These are phyloP conservation scores for Pseudonectria buxi DNA, from an alignment of 2,329 filamentous ascomycete species.

Conservation along the genomic window DNA sequence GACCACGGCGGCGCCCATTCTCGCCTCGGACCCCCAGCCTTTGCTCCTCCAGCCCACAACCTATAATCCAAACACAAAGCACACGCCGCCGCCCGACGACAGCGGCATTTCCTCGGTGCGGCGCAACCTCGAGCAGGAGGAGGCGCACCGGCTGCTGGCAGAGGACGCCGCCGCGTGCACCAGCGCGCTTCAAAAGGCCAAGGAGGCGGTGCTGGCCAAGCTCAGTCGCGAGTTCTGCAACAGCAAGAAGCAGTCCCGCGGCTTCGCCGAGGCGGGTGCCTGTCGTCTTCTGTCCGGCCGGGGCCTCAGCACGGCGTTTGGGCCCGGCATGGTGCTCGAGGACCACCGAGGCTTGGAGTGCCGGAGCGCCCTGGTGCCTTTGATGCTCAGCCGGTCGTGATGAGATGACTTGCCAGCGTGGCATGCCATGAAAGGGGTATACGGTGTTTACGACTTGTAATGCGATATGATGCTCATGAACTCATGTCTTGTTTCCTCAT, in stretches of 20 bases:
- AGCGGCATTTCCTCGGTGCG: slow-evolving; percentile 51
- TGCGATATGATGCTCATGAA: slow-evolving; percentile 19
- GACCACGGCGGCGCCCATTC: slow-evolving; percentile 44
- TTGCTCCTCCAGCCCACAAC: slow-evolving; percentile 51
- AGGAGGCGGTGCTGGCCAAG: slow-evolving; percentile 53
- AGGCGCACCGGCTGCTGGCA: slow-evolving; percentile 47
- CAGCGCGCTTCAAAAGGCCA: slow-evolving; percentile 50
- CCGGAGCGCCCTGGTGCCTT: slow-evolving; percentile 48
- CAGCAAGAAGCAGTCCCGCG: slow-evolving; percentile 25
- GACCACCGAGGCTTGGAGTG: slow-evolving; percentile 45
- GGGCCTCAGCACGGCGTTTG: slow-evolving; percentile 24
- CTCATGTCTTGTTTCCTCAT: slow-evolving; percentile 14
- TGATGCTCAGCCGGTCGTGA: slow-evolving; percentile 49
- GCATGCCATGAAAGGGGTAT: not conserved
- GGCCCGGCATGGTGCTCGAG: slow-evolving; percentile 31
- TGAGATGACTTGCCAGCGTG: not conserved
- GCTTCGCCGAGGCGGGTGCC: slow-evolving; percentile 26
- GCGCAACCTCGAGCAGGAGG: slow-evolving; percentile 51
- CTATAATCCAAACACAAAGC: slow-evolving; percentile 39
- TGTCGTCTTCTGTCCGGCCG: slow-evolving; percentile 26
- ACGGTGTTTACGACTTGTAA: slow-evolving; percentile 22
- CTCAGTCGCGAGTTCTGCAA: slow-evolving; percentile 45
- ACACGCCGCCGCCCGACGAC: slow-evolving; percentile 20
- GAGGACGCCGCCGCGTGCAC: slow-evolving; percentile 50
- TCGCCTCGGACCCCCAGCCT: slow-evolving; percentile 41